Base-by-base conservation (phyloP, 192 early-diverging fungal genomes). In the Physocladia obscura region DNA sequence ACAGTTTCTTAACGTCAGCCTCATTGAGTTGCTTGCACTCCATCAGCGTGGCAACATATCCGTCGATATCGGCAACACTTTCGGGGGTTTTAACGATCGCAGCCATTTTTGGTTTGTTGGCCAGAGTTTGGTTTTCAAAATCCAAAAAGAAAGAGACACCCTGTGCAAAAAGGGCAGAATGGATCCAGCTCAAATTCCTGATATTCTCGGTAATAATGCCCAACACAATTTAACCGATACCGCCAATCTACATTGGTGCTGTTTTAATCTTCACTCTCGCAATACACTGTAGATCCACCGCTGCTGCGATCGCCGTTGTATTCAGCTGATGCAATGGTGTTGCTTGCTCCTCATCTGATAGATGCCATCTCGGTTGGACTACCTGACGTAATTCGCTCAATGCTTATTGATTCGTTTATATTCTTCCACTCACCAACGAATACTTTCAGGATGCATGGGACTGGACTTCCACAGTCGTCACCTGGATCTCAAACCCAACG, bases 11-110 rank as follows among this genome's bases (percentile, higher is more conserved):
- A 59, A 98, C 92, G 74, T 96, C 94, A 32, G 83, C 74, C 83
- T 98, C 97, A 60, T 90, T 84, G 59, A 98, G 87, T 76, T 94
- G 95, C 83, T 97, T 97, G 86, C 97, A 98, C 49, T 90, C 87
- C 78, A 91, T 88, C 57, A 98, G 85, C 74, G 88, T 84, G 76
- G 87, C 80, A 75, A 96, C 93, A 95, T 95, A 98, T 40, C 79
- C 84, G 81, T 98, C 96, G 62, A 98, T 87, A 55, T 93, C 93
- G 72, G 86, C 80, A 74, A 96, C 89, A 84, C 91, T 68, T 8
- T 68, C 65, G 36, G 44, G 34, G 4, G 31, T 39, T 6, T 35
- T 13, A n/a, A n/a, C n/a, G n/a, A n/a, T n/a, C 6, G 65, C 65
- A 5, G 65, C 65, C 65, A 68, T 68, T 58, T 58, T 6, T 22